Evolutionary conservation across 2,329 filamentous ascomycete genomes (phyloP), one percentile per base, ranked within the genome.

Genomic region (Emmonsiellopsis sp.): DNA sequence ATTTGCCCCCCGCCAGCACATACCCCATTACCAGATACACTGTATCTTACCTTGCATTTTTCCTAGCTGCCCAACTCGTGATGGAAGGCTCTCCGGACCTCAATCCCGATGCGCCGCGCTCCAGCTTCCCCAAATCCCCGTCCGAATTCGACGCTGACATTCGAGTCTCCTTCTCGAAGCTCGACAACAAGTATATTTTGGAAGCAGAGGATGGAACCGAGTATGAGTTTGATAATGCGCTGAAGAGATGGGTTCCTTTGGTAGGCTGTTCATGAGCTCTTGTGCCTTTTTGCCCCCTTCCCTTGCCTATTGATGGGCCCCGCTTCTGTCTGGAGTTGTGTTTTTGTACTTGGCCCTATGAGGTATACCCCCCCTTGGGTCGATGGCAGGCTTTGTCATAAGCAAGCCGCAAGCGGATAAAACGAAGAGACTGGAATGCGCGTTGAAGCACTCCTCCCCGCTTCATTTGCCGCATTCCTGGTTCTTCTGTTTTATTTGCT

Each of bases 141-240:
- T 77, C 80, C 53, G 79, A 86, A 47, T 94, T 95, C 66, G 84
- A 86, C 62, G 74, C 74, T 55, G 90, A 95, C 66, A 80, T 87
- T 32, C 86, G 91, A 61, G 87, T 95, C 64, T 92, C 88, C 5
- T 95, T 86, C 73, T 92, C 88, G n/a, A 87, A 82, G 66, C 77
- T 88, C 56, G 86, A 92, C 70, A 78, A 83, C 64, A 92, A 89
- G 66, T 92, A 85, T 73, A 81, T 93, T 51, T 82, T 93, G 6
- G 90, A 95, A 57, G 86, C 88, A 54, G 87, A 90, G 47, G 84
- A 93, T 65, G 89, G 88, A 51, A 80, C 83, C 56, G 91, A 95
- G 68, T 95, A 85, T 73, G 87, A 91, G 67, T 96, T 86, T 73
- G 84, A 94, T 69, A 71, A 79, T 49, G 77, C 76, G 49, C 71